These are phyloP conservation scores for Calycina herbarum DNA, from an alignment of 2,329 filamentous ascomycete species.

Conservation along the genomic window DNA sequence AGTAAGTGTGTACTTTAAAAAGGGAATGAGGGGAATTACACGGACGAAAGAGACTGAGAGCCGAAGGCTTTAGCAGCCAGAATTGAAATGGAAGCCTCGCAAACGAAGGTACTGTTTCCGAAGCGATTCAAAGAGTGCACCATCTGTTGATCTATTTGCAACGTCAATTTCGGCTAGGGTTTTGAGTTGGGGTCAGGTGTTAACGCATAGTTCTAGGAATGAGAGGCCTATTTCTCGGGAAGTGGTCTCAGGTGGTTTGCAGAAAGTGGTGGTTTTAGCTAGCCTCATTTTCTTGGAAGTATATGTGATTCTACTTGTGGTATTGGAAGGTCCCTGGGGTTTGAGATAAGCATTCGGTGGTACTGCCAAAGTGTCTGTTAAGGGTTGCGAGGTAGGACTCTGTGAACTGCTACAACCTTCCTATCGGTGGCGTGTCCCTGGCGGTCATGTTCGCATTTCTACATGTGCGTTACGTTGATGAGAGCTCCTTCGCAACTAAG, in stretches of 20 bases:
- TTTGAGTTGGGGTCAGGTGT: conserved; percentile 12
- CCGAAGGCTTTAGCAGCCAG: conserved; percentile 19
- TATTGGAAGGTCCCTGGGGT: no score
- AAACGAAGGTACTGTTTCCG: conserved; percentile 14
- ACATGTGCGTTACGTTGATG: neutral
- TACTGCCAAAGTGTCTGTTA: no score
- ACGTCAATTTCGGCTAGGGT: conserved; percentile 5
- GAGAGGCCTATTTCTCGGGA: neutral
- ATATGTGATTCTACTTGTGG: no score
- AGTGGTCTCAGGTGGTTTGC: no score
- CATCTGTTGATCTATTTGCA: conserved; percentile 3
- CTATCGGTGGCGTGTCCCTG: conserved; percentile 17
- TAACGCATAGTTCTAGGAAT: conserved; percentile 13
- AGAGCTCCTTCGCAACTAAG: neutral
- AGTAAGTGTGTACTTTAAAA: neutral
- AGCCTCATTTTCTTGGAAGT: no score
- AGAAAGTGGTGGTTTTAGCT: no score
- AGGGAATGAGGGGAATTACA: conserved; percentile 6
- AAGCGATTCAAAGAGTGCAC: conserved; percentile 2
- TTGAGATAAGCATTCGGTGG: no score
- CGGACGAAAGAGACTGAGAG: conserved; percentile 15
- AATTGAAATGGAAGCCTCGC: conserved; percentile 16
- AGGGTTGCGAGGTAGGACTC: no score
- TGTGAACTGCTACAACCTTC: conserved; percentile 38
- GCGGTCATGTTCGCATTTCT: conserved; percentile 14